phyloP scores from a whole-genome alignment of 2,329 filamentous ascomycete species.

The Daldinia sp. region DNA sequence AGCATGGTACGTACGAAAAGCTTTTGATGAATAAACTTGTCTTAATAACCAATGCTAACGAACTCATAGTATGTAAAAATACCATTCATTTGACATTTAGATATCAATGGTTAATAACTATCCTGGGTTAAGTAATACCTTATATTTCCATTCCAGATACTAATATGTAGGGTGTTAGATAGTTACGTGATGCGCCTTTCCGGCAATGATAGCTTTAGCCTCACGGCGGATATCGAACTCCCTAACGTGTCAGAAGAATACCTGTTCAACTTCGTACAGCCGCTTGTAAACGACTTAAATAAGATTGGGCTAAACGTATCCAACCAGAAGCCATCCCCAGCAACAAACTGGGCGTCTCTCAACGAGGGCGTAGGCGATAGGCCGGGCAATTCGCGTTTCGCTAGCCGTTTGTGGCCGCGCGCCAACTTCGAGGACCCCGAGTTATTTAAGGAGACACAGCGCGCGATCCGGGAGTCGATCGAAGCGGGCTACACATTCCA shows the following conservation, averaged over 20 bases:
- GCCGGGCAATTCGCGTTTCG: constrained; percentile 45
- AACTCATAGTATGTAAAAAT: constrained; percentile 14
- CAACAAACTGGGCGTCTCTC: constrained; percentile 44
- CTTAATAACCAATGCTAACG: constrained; percentile 14
- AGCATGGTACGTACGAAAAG: constrained; percentile 37
- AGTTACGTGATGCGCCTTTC: constrained; percentile 44
- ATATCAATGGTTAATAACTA: neutral
- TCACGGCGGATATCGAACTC: constrained; percentile 48
- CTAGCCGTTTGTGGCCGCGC: constrained; percentile 46
- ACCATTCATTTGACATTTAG: neutral
- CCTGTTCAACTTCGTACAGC: constrained; percentile 46
- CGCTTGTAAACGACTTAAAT: constrained; percentile 46
- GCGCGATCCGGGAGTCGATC: constrained; percentile 48
- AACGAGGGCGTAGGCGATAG: constrained; percentile 39
- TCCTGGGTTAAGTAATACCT: neutral
- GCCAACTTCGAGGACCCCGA: constrained; percentile 40
- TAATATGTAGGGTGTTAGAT: constrained; percentile 30
- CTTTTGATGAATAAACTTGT: neutral
- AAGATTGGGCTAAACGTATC: constrained; percentile 44
- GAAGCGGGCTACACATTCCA: constrained; percentile 49
- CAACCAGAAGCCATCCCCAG: constrained; percentile 39
- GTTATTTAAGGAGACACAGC: constrained; percentile 41
- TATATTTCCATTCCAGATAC: neutral
- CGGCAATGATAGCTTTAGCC: constrained; percentile 44
- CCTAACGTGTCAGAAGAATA: constrained; percentile 40